Evolutionary conservation across 1,284 basidiomycete genomes (phyloP).

Genomic region (Fereydounia khargensis): DNA sequence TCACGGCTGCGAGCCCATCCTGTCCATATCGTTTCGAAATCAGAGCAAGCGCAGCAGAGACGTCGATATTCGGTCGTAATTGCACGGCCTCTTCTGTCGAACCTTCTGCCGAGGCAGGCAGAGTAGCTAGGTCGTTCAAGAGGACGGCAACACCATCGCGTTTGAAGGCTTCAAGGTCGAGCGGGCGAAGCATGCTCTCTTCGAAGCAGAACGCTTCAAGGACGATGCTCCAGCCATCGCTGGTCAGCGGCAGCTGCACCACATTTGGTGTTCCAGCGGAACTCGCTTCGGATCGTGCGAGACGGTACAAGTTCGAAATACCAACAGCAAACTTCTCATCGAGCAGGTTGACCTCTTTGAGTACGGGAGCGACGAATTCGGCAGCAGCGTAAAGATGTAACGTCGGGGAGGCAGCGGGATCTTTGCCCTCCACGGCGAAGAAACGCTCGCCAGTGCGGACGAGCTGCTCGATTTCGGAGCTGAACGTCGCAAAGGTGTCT

Average conservation of each 20-base stretch:
- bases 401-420: neutral
- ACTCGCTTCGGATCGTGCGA: conserved; percentile 7
- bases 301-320: conserved; percentile 20
- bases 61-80: conserved; percentile 6
- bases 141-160: conserved; percentile 20
- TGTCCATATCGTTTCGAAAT: conserved; percentile 17
- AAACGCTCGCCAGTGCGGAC: conserved; percentile 7
- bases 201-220: conserved; percentile 35
- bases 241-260: conserved; percentile 14
- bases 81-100: too few relatives aligned
- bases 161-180: conserved; percentile 25
- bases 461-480: conserved; percentile 3
- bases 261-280: too few relatives aligned
- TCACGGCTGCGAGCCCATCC: conserved; percentile 16
- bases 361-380: conserved; percentile 22
- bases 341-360: conserved; percentile 17
- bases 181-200: conserved; percentile 18
- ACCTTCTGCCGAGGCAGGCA: conserved; percentile 7
- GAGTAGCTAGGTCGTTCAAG: conserved; percentile 13
- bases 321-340: conserved; percentile 21
- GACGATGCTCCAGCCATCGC: conserved; percentile 17
- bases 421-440: conserved; percentile 5
- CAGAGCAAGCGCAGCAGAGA: conserved; percentile 6
- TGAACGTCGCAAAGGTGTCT: conserved; percentile 2
- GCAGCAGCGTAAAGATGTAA: conserved; percentile 23